These are phyloP conservation scores for Gaeumannomyces tritici DNA, from an alignment of 2,329 filamentous ascomycete genomes.

Conservation along the genomic window DNA sequence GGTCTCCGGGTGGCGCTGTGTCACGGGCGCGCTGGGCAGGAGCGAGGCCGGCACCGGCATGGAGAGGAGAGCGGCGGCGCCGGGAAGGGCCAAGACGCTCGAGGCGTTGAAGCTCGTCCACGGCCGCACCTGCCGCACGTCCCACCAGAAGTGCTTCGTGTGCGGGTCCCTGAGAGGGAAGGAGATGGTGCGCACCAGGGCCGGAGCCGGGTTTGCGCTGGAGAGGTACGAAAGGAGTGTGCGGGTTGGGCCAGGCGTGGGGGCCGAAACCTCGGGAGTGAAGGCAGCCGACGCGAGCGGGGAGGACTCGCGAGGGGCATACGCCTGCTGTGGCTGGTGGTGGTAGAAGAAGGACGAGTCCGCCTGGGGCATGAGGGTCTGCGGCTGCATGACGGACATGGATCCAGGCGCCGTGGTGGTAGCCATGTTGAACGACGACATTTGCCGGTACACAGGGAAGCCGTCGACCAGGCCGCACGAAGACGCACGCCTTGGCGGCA, in stretches of 20 bases:
- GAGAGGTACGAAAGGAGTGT: conserved; percentile 74
- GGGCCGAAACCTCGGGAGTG: conserved; percentile 23
- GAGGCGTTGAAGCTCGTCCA: conserved; percentile 73
- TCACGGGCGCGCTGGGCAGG: conserved; percentile 48
- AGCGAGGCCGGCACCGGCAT: conserved; percentile 53
- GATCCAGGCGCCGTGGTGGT: conserved; percentile 15
- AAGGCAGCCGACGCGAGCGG: conserved; percentile 28
- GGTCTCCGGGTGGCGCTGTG: conserved; percentile 64
- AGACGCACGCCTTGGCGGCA: conserved; percentile 47
- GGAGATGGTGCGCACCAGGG: conserved; percentile 70
- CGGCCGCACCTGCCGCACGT: conserved; percentile 74
- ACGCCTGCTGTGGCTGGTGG: conserved; percentile 16
- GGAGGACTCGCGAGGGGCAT: conserved; percentile 34
- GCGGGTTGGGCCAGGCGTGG: conserved; percentile 42
- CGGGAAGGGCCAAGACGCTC: conserved; percentile 63
- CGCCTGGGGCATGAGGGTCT: conserved; percentile 18
- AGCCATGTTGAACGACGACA: conserved; percentile 36
- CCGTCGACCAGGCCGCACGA: conserved; percentile 56
- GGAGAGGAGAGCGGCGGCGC: conserved; percentile 62
- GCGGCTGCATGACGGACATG: conserved; percentile 15
- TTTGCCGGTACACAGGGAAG: conserved; percentile 76
- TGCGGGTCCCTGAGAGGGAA: conserved; percentile 56
- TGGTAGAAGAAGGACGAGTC: conserved; percentile 36
- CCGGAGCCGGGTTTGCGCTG: conserved; percentile 68
- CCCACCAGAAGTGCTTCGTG: conserved; percentile 91